Evolutionary conservation across 2,329 filamentous ascomycete species (phyloP), one percentile per base, ranked within the genome.

Genomic region (Truncatella angustata): DNA sequence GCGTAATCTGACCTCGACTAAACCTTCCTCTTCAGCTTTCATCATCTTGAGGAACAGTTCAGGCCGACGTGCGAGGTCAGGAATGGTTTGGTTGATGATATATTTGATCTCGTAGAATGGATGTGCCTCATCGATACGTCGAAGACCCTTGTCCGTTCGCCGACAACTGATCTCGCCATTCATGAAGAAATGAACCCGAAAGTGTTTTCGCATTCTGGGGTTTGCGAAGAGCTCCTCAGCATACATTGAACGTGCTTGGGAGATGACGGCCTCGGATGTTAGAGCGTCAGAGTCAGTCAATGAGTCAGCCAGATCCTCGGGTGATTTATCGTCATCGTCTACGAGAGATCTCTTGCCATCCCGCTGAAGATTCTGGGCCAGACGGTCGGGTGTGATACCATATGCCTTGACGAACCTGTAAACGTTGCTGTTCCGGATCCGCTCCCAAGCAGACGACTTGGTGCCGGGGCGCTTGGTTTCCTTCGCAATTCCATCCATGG

Each of bases 101-200:
- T 99, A 99, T 70, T 99, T 96, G 75, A 99, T 90, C 70, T 97
- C 94, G 67, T 97, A 97, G 70, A 95, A 97, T 0, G 91, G 91
- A 64, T 97, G 92, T 21, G 94, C 86, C 56, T 97, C 93, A 61
- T 96, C 92, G 60, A 99, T 97, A 64, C 90, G 90, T 52, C 90
- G 88, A 49, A 97, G 75, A 24, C 94, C 94, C 71, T 97, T 99
- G 54, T 97, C 92, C 0, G 94, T 99, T 51, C 94, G 86, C 56
- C 84, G 84, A 68, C 92, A 96, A 73, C 93, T 91, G 54, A 99
- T 85, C 51, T 89, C 81, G 21, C 91, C 91, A 59, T 86, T 86
- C 64, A 86, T 82, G 65, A 97, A 97, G 70, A 90, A 96, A 45
- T 85, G 86, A 60, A 85, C 82, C 47, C 94, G 82, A 71, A 97